Evolutionary conservation across 2,329 filamentous ascomycete genomes (phyloP).

Genomic region (Aspergillus jensenii): DNA sequence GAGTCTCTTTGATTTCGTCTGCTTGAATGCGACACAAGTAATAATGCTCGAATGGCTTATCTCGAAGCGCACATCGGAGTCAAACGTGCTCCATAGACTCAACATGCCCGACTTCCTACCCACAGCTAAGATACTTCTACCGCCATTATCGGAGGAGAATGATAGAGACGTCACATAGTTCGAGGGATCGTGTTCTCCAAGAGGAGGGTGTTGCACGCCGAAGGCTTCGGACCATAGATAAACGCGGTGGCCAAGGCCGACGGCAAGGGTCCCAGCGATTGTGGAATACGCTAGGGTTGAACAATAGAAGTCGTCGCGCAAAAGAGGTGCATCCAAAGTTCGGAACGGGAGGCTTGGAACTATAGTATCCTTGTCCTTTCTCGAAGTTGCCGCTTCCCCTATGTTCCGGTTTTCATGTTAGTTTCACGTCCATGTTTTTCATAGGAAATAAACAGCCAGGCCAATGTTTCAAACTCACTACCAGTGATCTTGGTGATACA

Average conservation of each 20-base stretch:
- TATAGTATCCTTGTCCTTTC: slow-evolving; percentile 35
- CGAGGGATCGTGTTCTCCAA: slow-evolving; percentile 48
- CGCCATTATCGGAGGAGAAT: slow-evolving; percentile 78
- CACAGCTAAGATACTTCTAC: slow-evolving; percentile 78
- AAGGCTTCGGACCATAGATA: slow-evolving; percentile 84
- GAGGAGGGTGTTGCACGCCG: slow-evolving; percentile 63
- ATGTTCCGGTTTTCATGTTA: neutral
- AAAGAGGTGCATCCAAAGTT: slow-evolving; percentile 80
- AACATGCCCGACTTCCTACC: slow-evolving; percentile 77
- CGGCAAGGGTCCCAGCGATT: slow-evolving; percentile 72
- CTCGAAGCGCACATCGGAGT: slow-evolving; percentile 68
- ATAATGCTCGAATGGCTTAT: slow-evolving; percentile 70
- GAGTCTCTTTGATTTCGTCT: slow-evolving; percentile 53
- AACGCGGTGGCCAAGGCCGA: slow-evolving; percentile 75
- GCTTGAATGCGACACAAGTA: slow-evolving; percentile 79
- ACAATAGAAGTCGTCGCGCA: slow-evolving; percentile 97
- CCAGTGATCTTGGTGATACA: neutral
- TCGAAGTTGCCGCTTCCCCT: slow-evolving; percentile 23
- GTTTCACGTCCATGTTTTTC: neutral
- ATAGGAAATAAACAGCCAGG: neutral
- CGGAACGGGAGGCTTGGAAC: slow-evolving; percentile 76
- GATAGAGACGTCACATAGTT: slow-evolving; percentile 77
- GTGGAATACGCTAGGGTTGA: slow-evolving; percentile 83
- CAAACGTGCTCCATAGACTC: slow-evolving; percentile 72
- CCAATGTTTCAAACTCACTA: neutral